Base-by-base conservation (phyloP, 768 basidiomycete genomes). In the Lentinula sp. region DNA sequence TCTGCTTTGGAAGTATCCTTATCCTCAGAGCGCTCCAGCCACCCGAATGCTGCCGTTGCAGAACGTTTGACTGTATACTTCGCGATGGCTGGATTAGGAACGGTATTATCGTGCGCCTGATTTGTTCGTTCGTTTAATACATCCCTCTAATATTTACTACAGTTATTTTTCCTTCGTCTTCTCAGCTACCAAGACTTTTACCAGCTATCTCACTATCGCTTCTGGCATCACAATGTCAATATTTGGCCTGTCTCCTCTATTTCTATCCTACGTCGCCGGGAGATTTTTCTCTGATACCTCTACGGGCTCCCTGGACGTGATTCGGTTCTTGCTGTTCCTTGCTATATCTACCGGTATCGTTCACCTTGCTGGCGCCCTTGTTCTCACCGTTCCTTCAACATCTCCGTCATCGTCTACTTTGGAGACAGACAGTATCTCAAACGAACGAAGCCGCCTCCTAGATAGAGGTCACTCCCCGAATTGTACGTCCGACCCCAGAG, bases 191-290 rank as follows among this genome's bases (percentile, higher is more conserved):
- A 85, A 84, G 72, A 77, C 75, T 46, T 92, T 92, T 63, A 86
- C 88, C 6, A 68, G 74, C 4, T 82, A 86, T 64, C 81, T 83
- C 49, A 89, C 89, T 18, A 71, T 85, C 28, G 84, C 88, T 10
- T 79, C 87, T 0, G 91, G 89, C 4, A 72, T 76, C 9, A 86
- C 80, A 67, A 85, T 85, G 78, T 83, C 89, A 2, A 73, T 91
- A 23, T 92, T 91, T 67, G 90, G 91, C n/a, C 79, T 92, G 37
- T 93, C 91, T 0, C 91, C 91, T 0, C 75, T 92, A 20, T 83
- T 90, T 65, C 79, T 92, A 6, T 87, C 90, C 20, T 61, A 81
- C 23, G 62, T 91, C 41, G 90, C 88, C 3, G 83, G 87, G 4
- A 74, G 60, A 15, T 84, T 77, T 68, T 92, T 92, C 71, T 84